phyloP scores from a whole-genome alignment of 768 basidiomycete species.

The Suillus spraguei region DNA sequence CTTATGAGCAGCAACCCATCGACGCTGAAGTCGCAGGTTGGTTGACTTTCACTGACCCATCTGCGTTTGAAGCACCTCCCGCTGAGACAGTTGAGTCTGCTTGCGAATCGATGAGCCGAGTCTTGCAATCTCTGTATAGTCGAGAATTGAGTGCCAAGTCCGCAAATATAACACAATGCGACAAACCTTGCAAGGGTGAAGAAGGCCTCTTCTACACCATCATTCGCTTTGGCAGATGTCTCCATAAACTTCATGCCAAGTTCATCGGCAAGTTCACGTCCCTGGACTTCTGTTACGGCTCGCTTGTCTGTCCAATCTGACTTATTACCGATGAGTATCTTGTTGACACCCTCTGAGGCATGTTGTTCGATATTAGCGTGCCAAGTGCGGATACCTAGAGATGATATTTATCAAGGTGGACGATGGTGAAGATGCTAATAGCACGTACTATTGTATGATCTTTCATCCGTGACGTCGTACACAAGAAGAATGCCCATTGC shows the following conservation, averaged over 20 bases:
- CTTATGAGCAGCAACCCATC: constrained; percentile 57
- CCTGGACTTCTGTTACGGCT: constrained; percentile 89
- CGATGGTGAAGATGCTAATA: constrained; percentile 20
- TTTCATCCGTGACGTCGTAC: constrained; percentile 96
- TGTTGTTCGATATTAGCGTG: constrained; percentile 98
- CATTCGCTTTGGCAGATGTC: constrained; percentile 96
- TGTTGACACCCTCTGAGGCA: constrained; percentile 98
- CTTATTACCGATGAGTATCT: constrained; percentile 99
- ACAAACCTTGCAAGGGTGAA: constrained; percentile 92
- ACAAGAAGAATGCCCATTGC: constrained; percentile 98
- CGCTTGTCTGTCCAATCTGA: constrained; percentile 98
- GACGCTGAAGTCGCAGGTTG: constrained; percentile 51
- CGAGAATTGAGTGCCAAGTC: neutral
- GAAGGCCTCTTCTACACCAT: constrained; percentile 98
- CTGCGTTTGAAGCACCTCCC: constrained; percentile 39
- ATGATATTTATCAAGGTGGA: neutral
- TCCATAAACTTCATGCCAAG: constrained; percentile 97
- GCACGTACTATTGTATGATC: constrained; percentile 92
- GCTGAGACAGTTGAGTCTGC: constrained; percentile 54
- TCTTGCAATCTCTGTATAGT: constrained; percentile 86
- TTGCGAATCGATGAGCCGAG: constrained; percentile 94
- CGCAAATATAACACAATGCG: neutral
- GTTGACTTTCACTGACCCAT: constrained; percentile 68
- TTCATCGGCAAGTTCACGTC: constrained; percentile 88
- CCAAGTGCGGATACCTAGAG: constrained; percentile 95